Evolutionary conservation across 2,329 filamentous ascomycete genomes (phyloP), one percentile per base, ranked within the genome.

Genomic region (Talaromyces piceae): DNA sequence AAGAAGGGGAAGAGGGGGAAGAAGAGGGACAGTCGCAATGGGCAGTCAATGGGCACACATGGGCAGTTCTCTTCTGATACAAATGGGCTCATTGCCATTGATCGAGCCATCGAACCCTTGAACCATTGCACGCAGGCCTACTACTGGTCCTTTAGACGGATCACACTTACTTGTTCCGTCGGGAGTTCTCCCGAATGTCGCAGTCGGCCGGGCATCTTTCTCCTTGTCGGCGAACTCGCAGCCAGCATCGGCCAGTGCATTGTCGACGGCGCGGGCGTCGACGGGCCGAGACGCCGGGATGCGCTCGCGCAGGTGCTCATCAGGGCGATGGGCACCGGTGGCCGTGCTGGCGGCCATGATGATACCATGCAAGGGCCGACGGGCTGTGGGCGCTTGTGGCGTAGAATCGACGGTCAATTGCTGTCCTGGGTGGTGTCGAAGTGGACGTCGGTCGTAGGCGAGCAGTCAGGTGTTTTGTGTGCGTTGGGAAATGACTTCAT

Each of bases 111-210:
- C 25, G 7, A 16, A 43, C 8, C 39, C 9, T 16, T 16, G 8
- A 6, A 9, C 18, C 39, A 8, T 30, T 30, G 7, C 28, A n/a
- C n/a, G n/a, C n/a, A n/a, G n/a, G 7, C 13, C 13, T 30, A 8
- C 44, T 46, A 22, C 44, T 5, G 18, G 18, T 7, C 8, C 8
- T 41, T 20, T 23, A 37, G 55, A 55, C 44, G 28, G 53, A 50
- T n/a, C n/a, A 57, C 50, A 77, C 87, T 71, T 79, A 96, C 91
- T 83, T 72, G 82, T 94, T 63, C 91, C 91, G 72, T 91, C 87
- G 26, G 88, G 88, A 12, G 91, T 96, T 58, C 91, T 84, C 51
- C 91, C 91, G 76, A 87, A 95, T 0, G 90, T 95, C 76, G 88
- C 91, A 67, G 82, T 83, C 55, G 78, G 72, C 55, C 78, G 77